These are phyloP conservation scores for Quercus suber DNA, from an alignment of 306 rosid species.

Conservation along the genomic window DNA sequence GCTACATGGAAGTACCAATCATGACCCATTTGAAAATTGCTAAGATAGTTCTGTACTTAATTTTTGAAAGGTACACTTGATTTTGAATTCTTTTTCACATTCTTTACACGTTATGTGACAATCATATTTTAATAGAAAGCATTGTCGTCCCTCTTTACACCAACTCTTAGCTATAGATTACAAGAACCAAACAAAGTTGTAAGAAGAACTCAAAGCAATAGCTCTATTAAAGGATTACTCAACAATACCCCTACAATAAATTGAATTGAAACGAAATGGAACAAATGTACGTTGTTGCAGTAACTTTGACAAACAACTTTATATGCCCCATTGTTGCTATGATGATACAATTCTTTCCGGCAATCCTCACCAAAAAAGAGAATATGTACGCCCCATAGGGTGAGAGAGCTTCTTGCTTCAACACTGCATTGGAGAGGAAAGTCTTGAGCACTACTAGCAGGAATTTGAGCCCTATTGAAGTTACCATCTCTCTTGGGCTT, in stretches of 20 bases:
- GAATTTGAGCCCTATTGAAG: conserved; percentile 11
- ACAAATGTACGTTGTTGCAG: background rate
- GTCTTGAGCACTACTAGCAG: conserved; percentile 23
- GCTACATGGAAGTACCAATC: too few relatives aligned
- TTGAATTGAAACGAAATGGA: conserved; percentile 13
- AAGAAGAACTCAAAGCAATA: too few relatives aligned
- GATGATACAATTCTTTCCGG: conserved; percentile 19
- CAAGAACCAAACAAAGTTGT: too few relatives aligned
- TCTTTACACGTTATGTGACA: background rate
- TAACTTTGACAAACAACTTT: conserved; percentile 21
- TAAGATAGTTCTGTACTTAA: too few relatives aligned
- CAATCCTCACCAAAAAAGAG: conserved; percentile 22
- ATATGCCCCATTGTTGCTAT: conserved; percentile 28
- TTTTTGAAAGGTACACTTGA: too few relatives aligned
- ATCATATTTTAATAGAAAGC: too few relatives aligned
- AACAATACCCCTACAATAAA: background rate
- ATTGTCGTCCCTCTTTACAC: too few relatives aligned
- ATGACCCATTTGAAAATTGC: too few relatives aligned
- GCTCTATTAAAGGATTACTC: background rate
- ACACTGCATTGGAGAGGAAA: conserved; percentile 35
- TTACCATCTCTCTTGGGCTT: conserved; percentile 28
- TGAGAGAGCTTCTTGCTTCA: conserved; percentile 18
- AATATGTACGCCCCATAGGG: conserved; percentile 9
- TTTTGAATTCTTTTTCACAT: background rate
- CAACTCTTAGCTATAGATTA: background rate